These are phyloP conservation scores for Trapa bicornis DNA, from an alignment of 345 rosid species.

Conservation along the genomic window DNA sequence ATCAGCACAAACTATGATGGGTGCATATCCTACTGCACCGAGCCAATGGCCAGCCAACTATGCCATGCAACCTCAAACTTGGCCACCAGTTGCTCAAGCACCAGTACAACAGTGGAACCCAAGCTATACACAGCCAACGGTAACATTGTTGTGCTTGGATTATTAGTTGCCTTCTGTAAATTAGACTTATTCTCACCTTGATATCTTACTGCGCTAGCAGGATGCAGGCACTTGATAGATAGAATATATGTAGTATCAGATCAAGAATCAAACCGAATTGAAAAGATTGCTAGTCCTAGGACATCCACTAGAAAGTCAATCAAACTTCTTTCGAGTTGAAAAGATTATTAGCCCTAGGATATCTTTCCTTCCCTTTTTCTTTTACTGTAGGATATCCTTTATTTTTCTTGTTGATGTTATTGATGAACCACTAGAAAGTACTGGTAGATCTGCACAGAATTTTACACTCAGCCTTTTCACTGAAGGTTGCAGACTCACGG, in stretches of 20 bases:
- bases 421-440: neutral
- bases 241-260: neutral
- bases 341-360: neutral
- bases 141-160: neutral
- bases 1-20: constrained; percentile 48
- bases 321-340: neutral
- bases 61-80: constrained; percentile 70
- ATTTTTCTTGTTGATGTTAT: neutral
- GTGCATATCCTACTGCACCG: constrained; percentile 64
- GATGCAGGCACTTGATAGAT: neutral
- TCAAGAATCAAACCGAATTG: neutral
- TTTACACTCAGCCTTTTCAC: neutral
- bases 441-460: neutral
- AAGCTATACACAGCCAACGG: constrained; percentile 58
- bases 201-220: neutral
- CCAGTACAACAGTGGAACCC: constrained; percentile 69
- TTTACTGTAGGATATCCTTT: neutral
- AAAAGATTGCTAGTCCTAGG: neutral
- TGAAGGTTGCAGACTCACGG: neutral
- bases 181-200: neutral
- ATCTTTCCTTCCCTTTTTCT: neutral
- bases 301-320: neutral
- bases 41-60: constrained; percentile 79
- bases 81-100: constrained; percentile 65
- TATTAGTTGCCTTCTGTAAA: neutral